These are phyloP conservation scores for Inga oerstediana DNA, from an alignment of 306 rosid species.

Conservation along the genomic window DNA sequence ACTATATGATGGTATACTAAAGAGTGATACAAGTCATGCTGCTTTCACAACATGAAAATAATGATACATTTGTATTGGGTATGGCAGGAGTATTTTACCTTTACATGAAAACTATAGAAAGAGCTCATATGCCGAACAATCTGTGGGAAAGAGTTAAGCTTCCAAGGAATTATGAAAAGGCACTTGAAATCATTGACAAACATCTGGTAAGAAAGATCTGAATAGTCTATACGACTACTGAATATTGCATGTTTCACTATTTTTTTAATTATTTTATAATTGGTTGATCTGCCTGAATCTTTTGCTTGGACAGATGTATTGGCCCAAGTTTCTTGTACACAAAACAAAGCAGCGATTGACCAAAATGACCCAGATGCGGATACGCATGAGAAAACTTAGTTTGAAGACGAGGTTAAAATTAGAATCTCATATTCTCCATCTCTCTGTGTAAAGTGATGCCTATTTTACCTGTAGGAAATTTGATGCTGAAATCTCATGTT, in stretches of 20 bases:
- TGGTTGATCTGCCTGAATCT: conserved; percentile 23
- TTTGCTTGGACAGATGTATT: conserved; percentile 68
- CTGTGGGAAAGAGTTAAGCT: conserved; percentile 96
- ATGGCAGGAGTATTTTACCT: conserved; percentile 88
- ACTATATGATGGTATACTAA: background rate
- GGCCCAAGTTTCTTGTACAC: conserved; percentile 94
- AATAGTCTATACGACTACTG: background rate
- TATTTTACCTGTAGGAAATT: conserved; percentile 7
- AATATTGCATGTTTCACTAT: conserved; percentile 6
- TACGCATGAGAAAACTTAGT: conserved; percentile 93
- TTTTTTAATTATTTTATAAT: background rate
- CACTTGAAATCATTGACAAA: conserved; percentile 84
- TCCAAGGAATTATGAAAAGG: conserved; percentile 84
- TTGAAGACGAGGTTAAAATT: conserved; percentile 73
- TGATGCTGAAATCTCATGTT: conserved; percentile 13
- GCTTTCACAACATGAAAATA: conserved; percentile 13
- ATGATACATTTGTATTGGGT: conserved; percentile 15
- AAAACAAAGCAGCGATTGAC: conserved; percentile 88
- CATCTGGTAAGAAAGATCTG: conserved; percentile 62
- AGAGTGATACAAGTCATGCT: background rate
- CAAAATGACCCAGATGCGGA: conserved; percentile 95
- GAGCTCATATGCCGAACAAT: conserved; percentile 92
- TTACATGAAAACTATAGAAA: conserved; percentile 90
- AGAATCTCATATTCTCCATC: conserved; percentile 16
- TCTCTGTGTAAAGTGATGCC: conserved; percentile 14